A percentile compares a stretch with the other conserved stretches of the same genome.
Evolutionary conservation across 768 basidiomycete genomes (phyloP).

Genomic region (Hortiboletus campestris): DNA sequence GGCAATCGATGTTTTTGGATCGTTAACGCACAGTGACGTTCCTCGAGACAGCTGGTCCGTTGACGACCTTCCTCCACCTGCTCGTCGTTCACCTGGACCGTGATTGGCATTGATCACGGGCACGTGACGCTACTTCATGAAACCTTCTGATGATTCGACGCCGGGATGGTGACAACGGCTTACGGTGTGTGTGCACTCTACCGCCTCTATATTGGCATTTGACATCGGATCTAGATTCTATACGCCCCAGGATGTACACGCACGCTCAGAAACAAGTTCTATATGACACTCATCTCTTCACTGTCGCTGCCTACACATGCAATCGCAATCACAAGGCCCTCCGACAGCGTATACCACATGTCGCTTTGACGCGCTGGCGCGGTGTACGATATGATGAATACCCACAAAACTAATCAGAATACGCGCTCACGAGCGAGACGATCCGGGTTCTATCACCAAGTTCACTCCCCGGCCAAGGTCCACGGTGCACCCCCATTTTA

Average conservation of each 20-base stretch:
- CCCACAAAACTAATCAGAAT: neutral
- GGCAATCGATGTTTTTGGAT: constrained; percentile 10
- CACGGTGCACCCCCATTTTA: neutral
- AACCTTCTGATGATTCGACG: neutral
- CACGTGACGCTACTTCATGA: neutral
- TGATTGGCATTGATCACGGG: neutral
- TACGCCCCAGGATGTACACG: constrained; percentile 3
- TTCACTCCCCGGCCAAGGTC: neutral
- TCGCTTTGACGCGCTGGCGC: constrained; percentile 13
- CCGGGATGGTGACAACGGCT: neutral
- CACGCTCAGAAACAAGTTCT: neutral
- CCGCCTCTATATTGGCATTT: neutral
- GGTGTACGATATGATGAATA: constrained; percentile 23
- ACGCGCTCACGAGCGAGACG: neutral
- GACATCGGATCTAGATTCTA: constrained; percentile 1
- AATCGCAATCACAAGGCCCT: neutral
- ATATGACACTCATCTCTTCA: neutral
- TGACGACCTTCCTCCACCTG: neutral
- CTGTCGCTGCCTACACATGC: neutral
- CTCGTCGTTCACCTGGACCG: neutral
- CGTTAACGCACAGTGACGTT: neutral
- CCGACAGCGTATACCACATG: neutral
- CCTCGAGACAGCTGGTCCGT: constrained; percentile 13
- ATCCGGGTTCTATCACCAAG: neutral
- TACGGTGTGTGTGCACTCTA: constrained; percentile 11